These are phyloP conservation scores for Beauveria sp. DNA, from an alignment of 2,329 filamentous ascomycete genomes.

Conservation along the genomic window DNA sequence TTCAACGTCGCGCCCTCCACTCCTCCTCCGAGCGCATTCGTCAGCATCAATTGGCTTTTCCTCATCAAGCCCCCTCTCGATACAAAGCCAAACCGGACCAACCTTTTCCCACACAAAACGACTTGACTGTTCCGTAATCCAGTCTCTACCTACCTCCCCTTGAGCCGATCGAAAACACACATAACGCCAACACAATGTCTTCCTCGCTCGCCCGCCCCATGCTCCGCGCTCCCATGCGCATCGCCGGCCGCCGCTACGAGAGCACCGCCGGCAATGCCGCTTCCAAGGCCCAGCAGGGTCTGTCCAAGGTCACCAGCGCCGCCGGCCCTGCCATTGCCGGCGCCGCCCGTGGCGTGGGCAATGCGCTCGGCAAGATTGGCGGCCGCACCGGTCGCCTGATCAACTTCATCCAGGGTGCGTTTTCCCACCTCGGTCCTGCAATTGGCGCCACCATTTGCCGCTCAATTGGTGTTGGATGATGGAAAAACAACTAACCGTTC, in stretches of 20 bases:
- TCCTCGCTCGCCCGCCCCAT: conserved; percentile 34
- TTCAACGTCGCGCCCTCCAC: conserved; percentile 13
- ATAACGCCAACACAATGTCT: conserved; percentile 17
- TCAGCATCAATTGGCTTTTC: conserved; percentile 29
- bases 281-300: conserved; percentile 63
- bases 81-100: conserved; percentile 13
- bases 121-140: conserved; percentile 5
- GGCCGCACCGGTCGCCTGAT: conserved; percentile 76
- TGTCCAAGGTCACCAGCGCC: conserved; percentile 72
- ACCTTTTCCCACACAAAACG: not conserved
- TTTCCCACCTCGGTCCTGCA: not conserved
- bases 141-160: conserved; percentile 10
- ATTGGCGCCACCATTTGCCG: not conserved
- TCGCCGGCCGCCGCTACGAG: conserved; percentile 51
- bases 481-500: not conserved
- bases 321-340: conserved; percentile 71
- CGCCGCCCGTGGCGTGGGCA: conserved; percentile 60
- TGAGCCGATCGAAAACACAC: conserved; percentile 8
- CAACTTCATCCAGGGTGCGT: conserved; percentile 76
- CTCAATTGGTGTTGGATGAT: not conserved
- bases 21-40: not conserved
- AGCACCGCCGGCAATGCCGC: conserved; percentile 39
- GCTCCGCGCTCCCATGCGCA: conserved; percentile 39
- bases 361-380: conserved; percentile 67
- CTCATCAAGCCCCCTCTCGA: conserved; percentile 17